These are phyloP conservation scores for Micromonas commoda DNA, from an alignment of 139 green algal genomes.

Conservation along the genomic window DNA sequence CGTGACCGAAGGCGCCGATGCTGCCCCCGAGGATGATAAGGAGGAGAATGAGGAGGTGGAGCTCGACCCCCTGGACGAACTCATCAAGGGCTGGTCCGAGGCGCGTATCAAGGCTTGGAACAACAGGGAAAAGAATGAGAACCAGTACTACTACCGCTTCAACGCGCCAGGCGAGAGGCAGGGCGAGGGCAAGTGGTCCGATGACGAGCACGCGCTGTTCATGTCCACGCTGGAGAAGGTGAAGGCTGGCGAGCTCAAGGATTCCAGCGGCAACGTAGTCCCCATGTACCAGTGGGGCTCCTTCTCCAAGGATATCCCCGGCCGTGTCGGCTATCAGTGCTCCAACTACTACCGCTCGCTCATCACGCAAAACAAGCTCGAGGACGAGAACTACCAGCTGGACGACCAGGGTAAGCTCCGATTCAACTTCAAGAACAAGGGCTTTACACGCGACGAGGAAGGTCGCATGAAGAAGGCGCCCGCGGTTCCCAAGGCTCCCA, in stretches of 20 bases:
- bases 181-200: not conserved
- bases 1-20: not conserved
- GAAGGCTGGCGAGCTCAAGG: not conserved
- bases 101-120: constrained; percentile 20
- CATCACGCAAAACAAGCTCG: constrained; percentile 1
- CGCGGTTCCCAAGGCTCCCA: not conserved
- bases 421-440: constrained; percentile 20
- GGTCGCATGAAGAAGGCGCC: too few species aligned
- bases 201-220: constrained; percentile 5
- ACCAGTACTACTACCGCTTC: constrained; percentile 20
- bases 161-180: constrained; percentile 15
- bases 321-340: constrained; percentile 12
- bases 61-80: not conserved
- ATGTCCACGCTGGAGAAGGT: not conserved
- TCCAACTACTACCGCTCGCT: constrained; percentile 21
- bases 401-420: constrained; percentile 10
- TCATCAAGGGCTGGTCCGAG: constrained; percentile 13
- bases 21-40: not conserved
- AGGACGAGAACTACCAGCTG: constrained; percentile 17
- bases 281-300: constrained; percentile 6
- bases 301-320: constrained; percentile 12
- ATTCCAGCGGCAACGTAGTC: not conserved
- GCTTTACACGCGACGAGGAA: not conserved
- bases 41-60: not conserved
- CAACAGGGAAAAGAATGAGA: constrained; percentile 18